Evolutionary conservation across 2,329 filamentous ascomycete species (phyloP), one percentile per base, ranked within the genome.

Genomic region (Xylariaceae sp.): DNA sequence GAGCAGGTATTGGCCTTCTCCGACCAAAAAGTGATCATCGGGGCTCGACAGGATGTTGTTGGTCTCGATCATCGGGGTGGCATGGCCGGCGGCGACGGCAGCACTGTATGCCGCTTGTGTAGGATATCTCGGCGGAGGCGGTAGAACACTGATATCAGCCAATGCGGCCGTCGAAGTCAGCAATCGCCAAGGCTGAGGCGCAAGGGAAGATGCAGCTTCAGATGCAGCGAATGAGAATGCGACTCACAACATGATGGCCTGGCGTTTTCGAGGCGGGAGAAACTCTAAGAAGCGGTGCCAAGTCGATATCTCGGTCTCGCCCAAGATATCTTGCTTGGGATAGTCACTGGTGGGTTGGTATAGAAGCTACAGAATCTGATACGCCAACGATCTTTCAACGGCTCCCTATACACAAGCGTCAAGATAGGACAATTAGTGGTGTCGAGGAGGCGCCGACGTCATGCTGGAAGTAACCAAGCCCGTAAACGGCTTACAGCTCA

Each of bases 1-100:
- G 39, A 97, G 81, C 18, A 88, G 79, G 65, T 99, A 99, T 53
- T 89, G 92, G 63, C 91, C 94, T 83, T 99, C 94, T 68, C 92
- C 94, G 42, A 92, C 90, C 39, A 96, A 83, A 59, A 99, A 85
- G 66, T 95, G 89, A 70, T 90, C 89, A 61, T 96, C 91, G 19
- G 88, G 92, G 62, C 88, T 87, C 49, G 82, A 83, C 54, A 99
- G 75, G 36, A 84, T 86, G 67, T 97, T 99, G 71, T 94, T 95
- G 47, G 92, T 96, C 77, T 99, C 94, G 64, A 96, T 86, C 68
- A 95, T 82, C 35, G 87, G 86, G 35, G 82, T 76, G 45, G 83
- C 77, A 66, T 85, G 78, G 54, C 84, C 84, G 63, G 84, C 80
- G 57, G 82, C 82, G 47, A 85, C 79, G 57, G 82, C 82, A 60